phyloP scores from a whole-genome alignment of 1,284 basidiomycete species.

The Coniferiporia sulphurascens region DNA sequence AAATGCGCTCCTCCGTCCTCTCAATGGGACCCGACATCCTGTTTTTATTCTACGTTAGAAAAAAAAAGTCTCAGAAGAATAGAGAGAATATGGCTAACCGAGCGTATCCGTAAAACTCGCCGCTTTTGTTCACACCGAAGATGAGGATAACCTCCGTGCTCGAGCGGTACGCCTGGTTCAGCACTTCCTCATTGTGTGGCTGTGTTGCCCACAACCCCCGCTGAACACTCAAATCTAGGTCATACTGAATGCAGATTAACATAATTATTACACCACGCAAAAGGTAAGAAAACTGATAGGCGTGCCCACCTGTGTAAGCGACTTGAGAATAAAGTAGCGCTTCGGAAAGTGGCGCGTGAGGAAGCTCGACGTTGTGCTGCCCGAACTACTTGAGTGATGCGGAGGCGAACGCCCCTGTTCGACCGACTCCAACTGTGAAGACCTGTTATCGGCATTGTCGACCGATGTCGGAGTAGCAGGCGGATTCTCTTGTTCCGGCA shows the following conservation, averaged over 20 bases:
- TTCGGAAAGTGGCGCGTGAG: slow-evolving; percentile 73
- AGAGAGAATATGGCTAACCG: slow-evolving; percentile 39
- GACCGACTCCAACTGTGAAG: slow-evolving; percentile 3
- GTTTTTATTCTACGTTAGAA: slow-evolving; percentile 5
- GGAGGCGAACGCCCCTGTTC: slow-evolving; percentile 16
- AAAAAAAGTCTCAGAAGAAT: neutral
- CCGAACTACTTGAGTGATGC: slow-evolving; percentile 58
- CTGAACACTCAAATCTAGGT: slow-evolving; percentile 82
- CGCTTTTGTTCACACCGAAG: slow-evolving; percentile 89
- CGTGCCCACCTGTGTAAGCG: slow-evolving; percentile 62
- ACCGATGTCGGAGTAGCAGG: slow-evolving; percentile 24
- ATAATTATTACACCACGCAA: neutral
- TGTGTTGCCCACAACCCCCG: slow-evolving; percentile 90
- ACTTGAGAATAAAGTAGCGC: slow-evolving; percentile 92
- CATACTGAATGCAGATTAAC: slow-evolving; percentile 44
- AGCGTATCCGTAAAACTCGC: slow-evolving; percentile 87
- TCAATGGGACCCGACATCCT: slow-evolving; percentile 65
- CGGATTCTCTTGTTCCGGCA: slow-evolving; percentile 20
- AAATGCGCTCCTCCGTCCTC: slow-evolving; percentile 44
- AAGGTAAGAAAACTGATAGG: neutral
- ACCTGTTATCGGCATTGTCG: slow-evolving; percentile 5
- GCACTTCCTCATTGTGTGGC: slow-evolving; percentile 83
- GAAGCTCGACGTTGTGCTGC: slow-evolving; percentile 71
- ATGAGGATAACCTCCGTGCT: slow-evolving; percentile 83
- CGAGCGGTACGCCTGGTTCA: slow-evolving; percentile 89